These are phyloP conservation scores for Alternaria sp. DNA, from an alignment of 2,329 filamentous ascomycete genomes.

Conservation along the genomic window DNA sequence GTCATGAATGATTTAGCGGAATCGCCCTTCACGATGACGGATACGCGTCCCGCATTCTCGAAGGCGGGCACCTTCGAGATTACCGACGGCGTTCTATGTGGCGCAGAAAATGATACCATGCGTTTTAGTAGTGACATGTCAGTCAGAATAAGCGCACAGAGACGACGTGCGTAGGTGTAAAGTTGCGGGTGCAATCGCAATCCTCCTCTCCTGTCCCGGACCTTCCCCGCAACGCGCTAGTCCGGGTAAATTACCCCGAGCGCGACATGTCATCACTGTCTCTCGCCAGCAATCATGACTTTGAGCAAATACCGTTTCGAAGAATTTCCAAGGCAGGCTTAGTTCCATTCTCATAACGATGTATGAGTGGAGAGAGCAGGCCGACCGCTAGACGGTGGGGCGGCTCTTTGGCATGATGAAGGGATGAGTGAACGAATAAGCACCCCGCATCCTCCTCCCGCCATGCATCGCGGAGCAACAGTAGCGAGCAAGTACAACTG, in stretches of 20 bases:
- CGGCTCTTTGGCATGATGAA: background rate
- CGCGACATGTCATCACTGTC: background rate
- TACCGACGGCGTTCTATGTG: background rate
- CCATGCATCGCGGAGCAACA: slow-evolving; percentile 19
- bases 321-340: background rate
- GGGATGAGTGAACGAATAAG: slow-evolving; percentile 1
- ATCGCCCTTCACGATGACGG: background rate
- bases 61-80: background rate
- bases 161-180: background rate
- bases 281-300: background rate
- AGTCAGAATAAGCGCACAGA: background rate
- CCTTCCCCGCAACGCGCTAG: background rate
- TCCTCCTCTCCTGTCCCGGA: background rate
- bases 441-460: slow-evolving; percentile 21
- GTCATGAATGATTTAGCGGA: background rate
- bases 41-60: background rate
- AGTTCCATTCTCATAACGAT: background rate
- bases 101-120: background rate
- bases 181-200: background rate
- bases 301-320: background rate
- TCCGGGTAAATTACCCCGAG: slow-evolving; percentile 1
- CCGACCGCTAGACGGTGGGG: too few relatives aligned
- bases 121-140: background rate
- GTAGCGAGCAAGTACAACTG: slow-evolving; percentile 29
- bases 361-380: background rate